Evolutionary conservation across 768 basidiomycete species (phyloP).

Genomic region (Serendipita sp.): DNA sequence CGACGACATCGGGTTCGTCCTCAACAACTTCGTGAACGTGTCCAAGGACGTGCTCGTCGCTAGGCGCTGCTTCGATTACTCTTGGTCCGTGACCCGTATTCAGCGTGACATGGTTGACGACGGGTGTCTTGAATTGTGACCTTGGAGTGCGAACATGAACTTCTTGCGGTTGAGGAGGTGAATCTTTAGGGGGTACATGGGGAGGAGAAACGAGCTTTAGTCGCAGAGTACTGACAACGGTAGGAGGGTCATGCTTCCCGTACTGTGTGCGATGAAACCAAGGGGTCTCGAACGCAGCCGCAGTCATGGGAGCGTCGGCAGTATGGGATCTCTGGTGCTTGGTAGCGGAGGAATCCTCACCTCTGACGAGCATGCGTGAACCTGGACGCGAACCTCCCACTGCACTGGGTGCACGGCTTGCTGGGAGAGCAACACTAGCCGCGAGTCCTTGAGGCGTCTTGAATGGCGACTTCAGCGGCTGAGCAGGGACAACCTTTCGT

Average conservation of each 20-base stretch:
- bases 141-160: background rate
- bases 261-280: slow-evolving; percentile 6
- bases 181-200: background rate
- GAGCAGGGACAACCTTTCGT: background rate
- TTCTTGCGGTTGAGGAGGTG: slow-evolving; percentile 1
- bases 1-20: background rate
- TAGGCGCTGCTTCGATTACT: background rate
- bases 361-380: slow-evolving; percentile 7
- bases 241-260: slow-evolving; percentile 6
- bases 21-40: slow-evolving; percentile 1
- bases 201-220: slow-evolving; percentile 5
- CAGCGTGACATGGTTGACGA: background rate
- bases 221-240: slow-evolving; percentile 4
- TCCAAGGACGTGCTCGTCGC: background rate
- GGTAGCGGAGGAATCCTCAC: background rate
- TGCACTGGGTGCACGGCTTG: background rate
- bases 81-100: background rate
- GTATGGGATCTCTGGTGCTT: background rate
- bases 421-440: background rate
- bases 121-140: background rate
- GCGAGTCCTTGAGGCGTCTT: slow-evolving; percentile 6
- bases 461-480: background rate
- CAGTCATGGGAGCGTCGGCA: slow-evolving; percentile 7
- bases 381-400: slow-evolving; percentile 1
- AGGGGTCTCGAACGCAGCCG: slow-evolving; percentile 6